Evolutionary conservation across 441 rosid species (phyloP), one percentile per base, ranked within the genome.

Genomic region (Omphalea diandra): DNA sequence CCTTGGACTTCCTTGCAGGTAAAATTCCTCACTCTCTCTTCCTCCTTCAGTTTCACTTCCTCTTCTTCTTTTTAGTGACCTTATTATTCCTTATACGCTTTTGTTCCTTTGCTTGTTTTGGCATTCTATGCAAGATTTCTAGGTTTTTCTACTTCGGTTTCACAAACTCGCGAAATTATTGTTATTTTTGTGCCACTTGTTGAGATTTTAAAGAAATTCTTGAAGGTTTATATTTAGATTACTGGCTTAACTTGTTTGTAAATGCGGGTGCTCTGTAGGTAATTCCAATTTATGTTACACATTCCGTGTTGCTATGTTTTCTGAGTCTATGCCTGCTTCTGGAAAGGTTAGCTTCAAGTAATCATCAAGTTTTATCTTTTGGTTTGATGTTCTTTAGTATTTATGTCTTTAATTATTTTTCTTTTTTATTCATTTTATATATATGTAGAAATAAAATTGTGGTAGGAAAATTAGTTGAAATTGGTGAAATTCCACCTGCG

Each of bases 261-360:
- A 31, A 18, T 49, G 17, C 17, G 36, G 36, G 44, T n/a, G 52
- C 49, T 29, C n/a, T 41, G 32, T 31, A 32, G 55, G 41, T 33
- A 67, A 41, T 27, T 67, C 14, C 27, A 20, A 41, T 67, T 67
- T 40, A 67, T 24, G 46, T 33, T 65, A 35, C 69, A n/a, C 29
- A 18, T 65, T 50, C 5, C 36, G 36, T 22, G 3, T 64, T 4
- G 63, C n/a, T 40, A 55, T 15, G 70, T 40, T 40, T 62, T 53
- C 20, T 8, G 26, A 22, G 65, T 57, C 26, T 66, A 59, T 69
- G 66, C 47, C 73, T 46, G 32, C 46, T 1, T 15, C 43, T 4
- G 22, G 35, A 49, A 47, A 69, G 73, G 73, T 69, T 20, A 15
- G 43, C 17, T 63, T 36, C 20, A 9, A 22, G 3, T 50, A n/a